Percentiles rank a stretch among this genome's conserved stretches.
Conservation (phyloP, 139 green algal genomes). For the Volvox africanus region DNA sequence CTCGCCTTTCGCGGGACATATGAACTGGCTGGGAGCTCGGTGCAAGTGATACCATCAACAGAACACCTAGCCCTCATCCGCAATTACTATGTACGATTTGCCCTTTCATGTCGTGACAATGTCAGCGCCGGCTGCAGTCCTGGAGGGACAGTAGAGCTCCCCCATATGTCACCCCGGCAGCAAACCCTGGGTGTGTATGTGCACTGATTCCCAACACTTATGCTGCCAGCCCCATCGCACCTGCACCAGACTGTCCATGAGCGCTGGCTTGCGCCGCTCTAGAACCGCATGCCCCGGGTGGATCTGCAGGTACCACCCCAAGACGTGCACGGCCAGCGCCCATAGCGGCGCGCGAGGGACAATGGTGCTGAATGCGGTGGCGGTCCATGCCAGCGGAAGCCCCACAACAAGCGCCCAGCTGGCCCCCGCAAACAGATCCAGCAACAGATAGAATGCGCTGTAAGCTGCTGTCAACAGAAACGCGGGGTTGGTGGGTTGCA, state of each 20-base stretch:
- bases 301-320: conserved; percentile 78
- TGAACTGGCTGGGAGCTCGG: no score
- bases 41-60: no score
- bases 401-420: conserved; percentile 75
- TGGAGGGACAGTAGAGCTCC: no score
- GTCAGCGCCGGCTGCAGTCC: no score
- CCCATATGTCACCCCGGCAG: no score
- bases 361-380: conserved; percentile 61
- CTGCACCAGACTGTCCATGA: conserved; percentile 88
- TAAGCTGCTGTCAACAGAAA: conserved; percentile 44
- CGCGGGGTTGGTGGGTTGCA: conserved; percentile 56
- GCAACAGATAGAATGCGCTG: conserved; percentile 67
- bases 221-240: conserved; percentile 40
- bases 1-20: no score
- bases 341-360: background rate
- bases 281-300: conserved; percentile 80
- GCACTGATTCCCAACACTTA: no score
- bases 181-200: no score
- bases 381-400: conserved; percentile 71
- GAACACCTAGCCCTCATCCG: no score
- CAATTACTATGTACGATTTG: no score
- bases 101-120: no score
- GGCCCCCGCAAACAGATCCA: conserved; percentile 81
- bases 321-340: conserved; percentile 50
- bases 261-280: conserved; percentile 81